These are phyloP conservation scores for Hypoxylon sp. DNA, from an alignment of 2,329 filamentous ascomycete genomes.

Conservation along the genomic window DNA sequence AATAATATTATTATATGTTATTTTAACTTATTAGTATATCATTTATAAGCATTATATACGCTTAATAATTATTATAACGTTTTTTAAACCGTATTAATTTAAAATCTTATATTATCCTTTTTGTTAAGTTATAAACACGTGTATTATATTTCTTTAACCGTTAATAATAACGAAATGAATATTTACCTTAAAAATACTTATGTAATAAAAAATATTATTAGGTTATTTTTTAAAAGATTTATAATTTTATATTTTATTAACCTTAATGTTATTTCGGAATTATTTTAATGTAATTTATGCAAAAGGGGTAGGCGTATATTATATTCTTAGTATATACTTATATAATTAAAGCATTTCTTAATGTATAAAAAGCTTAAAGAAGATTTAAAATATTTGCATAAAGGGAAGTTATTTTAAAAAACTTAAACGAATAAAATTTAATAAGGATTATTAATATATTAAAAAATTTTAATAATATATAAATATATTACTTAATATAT, in stretches of 20 bases:
- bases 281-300: neutral
- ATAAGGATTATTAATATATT: constrained; percentile 1
- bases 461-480: neutral
- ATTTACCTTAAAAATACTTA: constrained; percentile 2
- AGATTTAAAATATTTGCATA: neutral
- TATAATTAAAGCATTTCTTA: neutral
- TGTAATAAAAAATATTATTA: constrained; percentile 2
- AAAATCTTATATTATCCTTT: constrained; percentile 3
- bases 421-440: neutral
- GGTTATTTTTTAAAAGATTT: too few species aligned
- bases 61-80: neutral
- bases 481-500: too few species aligned
- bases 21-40: neutral
- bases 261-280: neutral
- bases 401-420: neutral
- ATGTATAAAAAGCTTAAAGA: neutral
- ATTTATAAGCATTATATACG: constrained; percentile 1
- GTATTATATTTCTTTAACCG: neutral
- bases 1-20: neutral
- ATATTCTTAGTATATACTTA: neutral
- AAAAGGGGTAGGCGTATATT: neutral
- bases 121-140: constrained; percentile 1
- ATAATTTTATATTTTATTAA: constrained; percentile 10
- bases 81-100: neutral
- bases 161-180: neutral